phyloP scores from a whole-genome alignment of 2,329 filamentous ascomycete species.

The Dactylellina haptotyla region DNA sequence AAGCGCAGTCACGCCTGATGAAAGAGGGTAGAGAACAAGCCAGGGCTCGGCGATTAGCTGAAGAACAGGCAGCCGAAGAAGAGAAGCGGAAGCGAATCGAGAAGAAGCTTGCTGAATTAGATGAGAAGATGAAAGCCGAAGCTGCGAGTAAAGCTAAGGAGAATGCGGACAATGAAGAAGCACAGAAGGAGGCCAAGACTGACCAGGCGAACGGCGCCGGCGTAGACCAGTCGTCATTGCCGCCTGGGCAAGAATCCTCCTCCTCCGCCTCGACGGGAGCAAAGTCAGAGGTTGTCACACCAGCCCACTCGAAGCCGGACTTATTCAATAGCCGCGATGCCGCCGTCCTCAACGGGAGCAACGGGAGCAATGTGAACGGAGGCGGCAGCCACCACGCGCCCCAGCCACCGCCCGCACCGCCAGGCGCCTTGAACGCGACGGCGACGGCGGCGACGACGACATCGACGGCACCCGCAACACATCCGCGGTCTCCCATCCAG shows the following conservation, averaged over 20 bases:
- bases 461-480: constrained; percentile 33
- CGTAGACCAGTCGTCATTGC: no score
- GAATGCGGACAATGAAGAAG: constrained; percentile 13
- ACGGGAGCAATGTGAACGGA: background rate
- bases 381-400: background rate
- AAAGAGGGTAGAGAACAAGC: constrained; percentile 75
- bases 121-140: constrained; percentile 59
- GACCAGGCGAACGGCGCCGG: background rate
- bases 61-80: constrained; percentile 78
- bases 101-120: constrained; percentile 64
- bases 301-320: background rate
- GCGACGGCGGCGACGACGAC: background rate
- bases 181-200: background rate
- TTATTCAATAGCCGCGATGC: background rate
- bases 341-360: background rate
- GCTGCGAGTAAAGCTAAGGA: constrained; percentile 41
- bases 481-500: constrained; percentile 12
- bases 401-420: background rate
- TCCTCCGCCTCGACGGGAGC: no score
- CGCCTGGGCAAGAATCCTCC: background rate
- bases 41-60: constrained; percentile 73
- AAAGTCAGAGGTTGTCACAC: no score
- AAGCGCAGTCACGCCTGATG: constrained; percentile 76
- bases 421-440: background rate
- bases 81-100: constrained; percentile 75